Percentiles rank a stretch among this genome's conserved stretches.
Evolutionary conservation across 2,329 filamentous ascomycete species (phyloP).

Genomic region (Fusarium poae): DNA sequence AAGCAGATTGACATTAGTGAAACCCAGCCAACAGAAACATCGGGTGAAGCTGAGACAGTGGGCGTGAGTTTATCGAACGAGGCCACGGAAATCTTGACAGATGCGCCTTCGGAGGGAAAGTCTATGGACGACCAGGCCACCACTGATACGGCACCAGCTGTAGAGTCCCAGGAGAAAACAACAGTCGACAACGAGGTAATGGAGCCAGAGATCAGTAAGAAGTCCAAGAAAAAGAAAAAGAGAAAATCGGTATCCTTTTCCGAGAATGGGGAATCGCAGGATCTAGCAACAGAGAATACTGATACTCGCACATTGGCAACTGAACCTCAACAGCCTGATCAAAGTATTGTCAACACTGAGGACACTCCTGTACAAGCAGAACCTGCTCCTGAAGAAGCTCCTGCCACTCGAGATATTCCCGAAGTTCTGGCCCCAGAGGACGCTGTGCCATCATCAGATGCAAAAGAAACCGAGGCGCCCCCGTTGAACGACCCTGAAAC

Average conservation of each 20-base stretch:
- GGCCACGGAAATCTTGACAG: neutral
- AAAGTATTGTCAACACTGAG: neutral
- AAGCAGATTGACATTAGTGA: neutral
- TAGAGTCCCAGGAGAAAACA: conserved; percentile 12
- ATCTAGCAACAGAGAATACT: conserved; percentile 15
- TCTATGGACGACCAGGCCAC: neutral
- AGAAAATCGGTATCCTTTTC: conserved; percentile 43
- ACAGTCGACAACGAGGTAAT: conserved; percentile 35
- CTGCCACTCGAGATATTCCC: neutral
- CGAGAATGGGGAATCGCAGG: conserved; percentile 27
- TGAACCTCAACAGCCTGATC: conserved; percentile 26
- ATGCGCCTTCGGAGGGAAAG: conserved; percentile 3
- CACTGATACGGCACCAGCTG: neutral
- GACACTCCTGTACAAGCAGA: conserved; percentile 1
- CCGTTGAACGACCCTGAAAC: neutral
- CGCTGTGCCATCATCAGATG: neutral
- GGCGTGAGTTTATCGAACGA: conserved; percentile 7
- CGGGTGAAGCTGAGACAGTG: conserved; percentile 1
- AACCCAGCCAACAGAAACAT: neutral
- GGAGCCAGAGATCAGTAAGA: conserved; percentile 40
- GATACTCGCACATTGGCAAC: conserved; percentile 19
- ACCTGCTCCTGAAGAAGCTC: neutral
- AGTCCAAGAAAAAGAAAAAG: conserved; percentile 52
- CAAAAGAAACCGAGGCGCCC: conserved; percentile 13
- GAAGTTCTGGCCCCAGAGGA: conserved; percentile 2